These are phyloP conservation scores for Beauveria sp. DNA, from an alignment of 2,329 filamentous ascomycete species.

Conservation along the genomic window DNA sequence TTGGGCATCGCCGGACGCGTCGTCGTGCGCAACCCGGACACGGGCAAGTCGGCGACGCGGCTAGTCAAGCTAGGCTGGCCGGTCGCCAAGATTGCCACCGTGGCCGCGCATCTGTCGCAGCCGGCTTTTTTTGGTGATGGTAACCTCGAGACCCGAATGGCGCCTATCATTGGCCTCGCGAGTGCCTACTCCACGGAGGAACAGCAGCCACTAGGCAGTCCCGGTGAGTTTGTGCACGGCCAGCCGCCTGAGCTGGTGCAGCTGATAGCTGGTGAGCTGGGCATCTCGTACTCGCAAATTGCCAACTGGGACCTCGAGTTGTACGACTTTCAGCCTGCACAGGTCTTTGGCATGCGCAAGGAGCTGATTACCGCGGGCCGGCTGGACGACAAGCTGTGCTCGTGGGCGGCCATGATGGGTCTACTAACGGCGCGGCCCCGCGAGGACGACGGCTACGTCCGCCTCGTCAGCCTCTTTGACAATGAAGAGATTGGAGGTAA, in stretches of 20 bases:
- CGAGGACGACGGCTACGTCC: constrained; percentile 61
- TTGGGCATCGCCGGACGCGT: constrained; percentile 85
- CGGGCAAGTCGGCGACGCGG: constrained; percentile 69
- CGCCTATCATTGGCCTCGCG: constrained; percentile 90
- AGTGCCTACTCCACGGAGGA: constrained; percentile 45
- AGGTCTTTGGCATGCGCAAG: constrained; percentile 74
- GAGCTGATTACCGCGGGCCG: constrained; percentile 93
- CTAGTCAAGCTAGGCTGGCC: constrained; percentile 92
- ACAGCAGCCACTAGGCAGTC: constrained; percentile 42
- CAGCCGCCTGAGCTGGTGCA: constrained; percentile 82
- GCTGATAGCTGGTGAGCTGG: constrained; percentile 69
- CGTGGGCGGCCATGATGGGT: constrained; percentile 80
- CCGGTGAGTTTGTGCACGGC: constrained; percentile 66
- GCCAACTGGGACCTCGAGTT: constrained; percentile 96
- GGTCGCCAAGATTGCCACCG: constrained; percentile 82
- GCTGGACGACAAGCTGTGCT: constrained; percentile 96
- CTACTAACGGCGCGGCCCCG: constrained; percentile 61
- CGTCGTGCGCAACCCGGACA: constrained; percentile 63
- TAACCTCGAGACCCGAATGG: constrained; percentile 87
- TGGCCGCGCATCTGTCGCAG: constrained; percentile 63
- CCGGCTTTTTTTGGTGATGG: constrained; percentile 60
- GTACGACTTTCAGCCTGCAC: constrained; percentile 81
- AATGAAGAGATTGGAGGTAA: constrained; percentile 92
- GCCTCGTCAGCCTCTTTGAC: constrained; percentile 89
- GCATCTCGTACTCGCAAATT: constrained; percentile 67